These are phyloP conservation scores for Diaporthe sp. DNA, from an alignment of 2,329 filamentous ascomycete genomes.

Conservation along the genomic window DNA sequence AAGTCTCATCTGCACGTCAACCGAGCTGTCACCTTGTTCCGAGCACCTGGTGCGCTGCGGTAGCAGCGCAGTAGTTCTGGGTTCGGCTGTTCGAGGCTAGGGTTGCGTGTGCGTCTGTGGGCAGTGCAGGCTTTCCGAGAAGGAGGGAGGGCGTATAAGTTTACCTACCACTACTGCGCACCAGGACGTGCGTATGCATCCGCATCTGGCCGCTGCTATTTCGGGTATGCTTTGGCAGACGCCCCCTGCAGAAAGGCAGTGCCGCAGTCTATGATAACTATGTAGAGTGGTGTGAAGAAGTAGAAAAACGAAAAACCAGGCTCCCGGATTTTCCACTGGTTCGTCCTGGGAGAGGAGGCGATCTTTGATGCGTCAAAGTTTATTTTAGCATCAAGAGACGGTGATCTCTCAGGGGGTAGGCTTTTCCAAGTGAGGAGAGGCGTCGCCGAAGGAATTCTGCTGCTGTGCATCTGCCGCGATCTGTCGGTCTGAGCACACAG, in stretches of 20 bases:
- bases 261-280: neutral
- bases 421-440: neutral
- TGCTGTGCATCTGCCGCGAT: neutral
- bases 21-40: constrained; percentile 26
- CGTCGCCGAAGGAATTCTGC: neutral
- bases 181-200: neutral
- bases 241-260: constrained; percentile 17
- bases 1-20: constrained; percentile 33
- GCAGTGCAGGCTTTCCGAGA: neutral
- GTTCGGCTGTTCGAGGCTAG: constrained; percentile 11
- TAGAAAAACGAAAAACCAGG: neutral
- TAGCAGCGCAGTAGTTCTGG: constrained; percentile 15
- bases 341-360: constrained; percentile 4
- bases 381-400: neutral
- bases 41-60: constrained; percentile 19
- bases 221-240: constrained; percentile 9
- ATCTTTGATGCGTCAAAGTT: constrained; percentile 24
- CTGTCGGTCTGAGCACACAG: neutral
- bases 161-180: neutral
- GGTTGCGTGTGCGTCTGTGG: constrained; percentile 24
- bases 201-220: constrained; percentile 13
- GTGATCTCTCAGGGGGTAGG: neutral
- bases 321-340: constrained; percentile 3
- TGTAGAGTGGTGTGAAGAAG: neutral
- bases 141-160: neutral